Evolutionary conservation across 805 yeast genomes (phyloP), one percentile per base, ranked within the genome.

Genomic region (Priceomyces medius): DNA sequence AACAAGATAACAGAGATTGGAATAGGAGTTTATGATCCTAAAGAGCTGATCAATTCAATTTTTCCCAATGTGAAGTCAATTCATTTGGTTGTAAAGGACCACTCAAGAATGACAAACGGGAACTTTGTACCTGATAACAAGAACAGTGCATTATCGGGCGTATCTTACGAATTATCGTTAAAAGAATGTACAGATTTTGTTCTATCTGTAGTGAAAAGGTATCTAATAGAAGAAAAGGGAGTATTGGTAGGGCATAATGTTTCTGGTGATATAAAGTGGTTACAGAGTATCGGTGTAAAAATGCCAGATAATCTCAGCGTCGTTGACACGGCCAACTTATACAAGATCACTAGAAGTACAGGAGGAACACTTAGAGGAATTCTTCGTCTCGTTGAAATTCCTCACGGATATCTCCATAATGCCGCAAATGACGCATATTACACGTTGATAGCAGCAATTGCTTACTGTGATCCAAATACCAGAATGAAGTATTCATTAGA

Each of bases 401-500:
- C 86, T 1, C 80, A 79, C 52, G 73, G 80, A 0, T 71, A 67
- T 47, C 61, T 83, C 35, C 89, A 83, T 55, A 83, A 83, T 54
- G 89, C 85, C 2, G 86, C 82, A 2, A 83, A 83, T 52, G 90
- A 83, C 56, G 79, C 87, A 5, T 78, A 80, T 50, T 81, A 71
- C 47, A 83, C 89, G 0, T 56, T 83, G 35, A 42, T 75, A 21
- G 64, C 76, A n/a, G 71, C 76, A 7, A 46, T 81, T 51, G 68
- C 70, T 26, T 52, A 79, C 43, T 66, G 79, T 38, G 86, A 81
- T 54, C 80, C 79, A 1, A 47, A 51, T 3, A 51, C 59, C 4
- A 52, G 79, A 44, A 40, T 19, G 7, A 17, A 31, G 2, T 41
- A 42, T 10, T 20, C 45, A 7, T 37, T 61, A 13, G 66, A 61